Conservation (phyloP, 306 rosid species). For the Trifolium dubium region DNA sequence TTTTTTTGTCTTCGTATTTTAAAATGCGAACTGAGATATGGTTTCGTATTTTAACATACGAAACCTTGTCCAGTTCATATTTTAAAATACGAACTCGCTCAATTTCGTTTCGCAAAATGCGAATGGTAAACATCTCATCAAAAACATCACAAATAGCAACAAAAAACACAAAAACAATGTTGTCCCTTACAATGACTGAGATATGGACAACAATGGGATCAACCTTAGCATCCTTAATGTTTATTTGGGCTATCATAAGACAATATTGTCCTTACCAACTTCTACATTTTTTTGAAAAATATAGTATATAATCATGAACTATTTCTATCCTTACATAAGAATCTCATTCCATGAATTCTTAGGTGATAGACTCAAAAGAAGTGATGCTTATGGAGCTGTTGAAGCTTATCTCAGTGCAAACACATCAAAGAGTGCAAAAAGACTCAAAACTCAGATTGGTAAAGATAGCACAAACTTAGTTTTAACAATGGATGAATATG, state of each 20-base stretch:
- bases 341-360: constrained; percentile 78
- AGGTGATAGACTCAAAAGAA: constrained; percentile 77
- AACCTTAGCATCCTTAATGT: constrained; percentile 82
- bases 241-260: constrained; percentile 74
- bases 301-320: constrained; percentile 49
- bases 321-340: constrained; percentile 70
- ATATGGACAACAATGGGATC: constrained; percentile 84
- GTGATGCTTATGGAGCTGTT: constrained; percentile 75
- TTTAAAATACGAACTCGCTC: too few relatives aligned
- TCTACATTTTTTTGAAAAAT: constrained; percentile 56
- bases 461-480: constrained; percentile 67
- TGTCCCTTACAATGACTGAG: constrained; percentile 59
- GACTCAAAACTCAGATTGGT: constrained; percentile 86
- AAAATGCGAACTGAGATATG: too few relatives aligned
- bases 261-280: constrained; percentile 86
- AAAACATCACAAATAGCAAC: background rate
- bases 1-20: too few relatives aligned
- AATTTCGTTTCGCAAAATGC: too few relatives aligned
- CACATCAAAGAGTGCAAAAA: constrained; percentile 71
- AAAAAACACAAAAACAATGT: constrained; percentile 33
- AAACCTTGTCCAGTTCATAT: too few relatives aligned
- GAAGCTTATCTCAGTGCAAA: constrained; percentile 85
- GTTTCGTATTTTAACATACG: too few relatives aligned
- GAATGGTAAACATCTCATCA: background rate
- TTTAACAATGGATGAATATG: constrained; percentile 82